These are phyloP conservation scores for Penicillium egyptiacum DNA, from an alignment of 495 filamentous ascomycete genomes.

Conservation along the genomic window DNA sequence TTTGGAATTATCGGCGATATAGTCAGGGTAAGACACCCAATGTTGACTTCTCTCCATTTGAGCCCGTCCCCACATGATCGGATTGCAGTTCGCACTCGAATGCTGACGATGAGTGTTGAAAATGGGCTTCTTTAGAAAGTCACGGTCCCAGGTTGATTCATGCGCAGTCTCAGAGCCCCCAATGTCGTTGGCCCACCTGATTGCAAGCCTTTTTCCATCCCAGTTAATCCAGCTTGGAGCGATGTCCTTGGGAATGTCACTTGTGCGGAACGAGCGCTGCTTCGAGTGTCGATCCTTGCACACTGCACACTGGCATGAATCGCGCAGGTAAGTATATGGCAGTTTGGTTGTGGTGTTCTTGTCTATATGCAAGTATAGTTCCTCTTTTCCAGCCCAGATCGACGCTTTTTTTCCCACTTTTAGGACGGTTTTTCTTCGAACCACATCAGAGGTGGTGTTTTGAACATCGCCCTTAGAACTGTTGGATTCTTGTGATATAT, in stretches of 20 bases:
- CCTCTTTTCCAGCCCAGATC: conserved; percentile 2
- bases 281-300: conserved; percentile 78
- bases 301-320: conserved; percentile 66
- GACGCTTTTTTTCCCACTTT: background rate
- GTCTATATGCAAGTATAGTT: conserved; percentile 8
- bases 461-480: background rate
- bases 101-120: conserved; percentile 12
- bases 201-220: conserved; percentile 45
- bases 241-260: conserved; percentile 64
- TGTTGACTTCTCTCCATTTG: conserved; percentile 30
- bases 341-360: background rate
- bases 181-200: conserved; percentile 65
- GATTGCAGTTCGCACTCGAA: background rate
- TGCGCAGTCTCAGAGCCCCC: conserved; percentile 48
- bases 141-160: conserved; percentile 42
- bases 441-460: background rate
- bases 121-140: conserved; percentile 27
- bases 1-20: conserved; percentile 55
- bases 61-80: conserved; percentile 36
- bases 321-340: conserved; percentile 63
- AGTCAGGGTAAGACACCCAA: conserved; percentile 66
- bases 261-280: conserved; percentile 77
- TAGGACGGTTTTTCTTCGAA: background rate
- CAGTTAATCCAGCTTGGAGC: conserved; percentile 32
- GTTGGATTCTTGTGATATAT: background rate